Base-by-base conservation (phyloP, 1,139 yeast genomes). In the Wickerhamomyces sp. region DNA sequence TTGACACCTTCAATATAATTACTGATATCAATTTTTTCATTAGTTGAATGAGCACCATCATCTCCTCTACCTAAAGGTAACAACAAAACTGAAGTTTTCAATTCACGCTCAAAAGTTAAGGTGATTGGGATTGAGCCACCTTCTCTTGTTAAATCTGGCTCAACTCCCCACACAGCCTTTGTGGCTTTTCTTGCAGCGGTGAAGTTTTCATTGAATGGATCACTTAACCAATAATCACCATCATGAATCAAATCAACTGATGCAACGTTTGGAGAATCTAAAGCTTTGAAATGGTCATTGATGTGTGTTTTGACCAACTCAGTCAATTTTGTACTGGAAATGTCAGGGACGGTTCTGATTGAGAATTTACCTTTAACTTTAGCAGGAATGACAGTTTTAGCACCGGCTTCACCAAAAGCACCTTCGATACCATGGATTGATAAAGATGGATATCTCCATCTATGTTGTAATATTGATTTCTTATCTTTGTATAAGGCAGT, bases 61-160 rank as follows among this genome's bases (percentile, higher is more conserved):
- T 93, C 98, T 59, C 98, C 99, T 69, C 95, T 84, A 56, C 99
- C 99, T 87, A 93, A 87, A 54, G 99, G 99, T 59, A 93, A 78
- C 62, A 93, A 74, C 54, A 93, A 75, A 34, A 91, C 98, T 55
- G 83, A 84, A 36, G 95, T 86, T 59, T 86, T 83, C 62, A 93
- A 78, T 63, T 83, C 81, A 60, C 89, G 76, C 72, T 93, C 96
- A 70, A 93, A 93, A 41, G 95, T 83, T 58, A 93, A 72, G 36
- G 99, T 91, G 64, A 93, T 90, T 57, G 99, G 99, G 61, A 93
- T 93, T 5, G 97, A 90, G 32, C 99, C 99, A 62, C 99, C 98
- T 72, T 93, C 99, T 73, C 99, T 84, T 46, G 99, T 94, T 65
- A 88, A 80, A 68, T 94, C 99, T 36, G 99, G 99, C 51, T 87